These are phyloP conservation scores for Tulasnella sp. DNA, from an alignment of 768 basidiomycete species.

Conservation along the genomic window DNA sequence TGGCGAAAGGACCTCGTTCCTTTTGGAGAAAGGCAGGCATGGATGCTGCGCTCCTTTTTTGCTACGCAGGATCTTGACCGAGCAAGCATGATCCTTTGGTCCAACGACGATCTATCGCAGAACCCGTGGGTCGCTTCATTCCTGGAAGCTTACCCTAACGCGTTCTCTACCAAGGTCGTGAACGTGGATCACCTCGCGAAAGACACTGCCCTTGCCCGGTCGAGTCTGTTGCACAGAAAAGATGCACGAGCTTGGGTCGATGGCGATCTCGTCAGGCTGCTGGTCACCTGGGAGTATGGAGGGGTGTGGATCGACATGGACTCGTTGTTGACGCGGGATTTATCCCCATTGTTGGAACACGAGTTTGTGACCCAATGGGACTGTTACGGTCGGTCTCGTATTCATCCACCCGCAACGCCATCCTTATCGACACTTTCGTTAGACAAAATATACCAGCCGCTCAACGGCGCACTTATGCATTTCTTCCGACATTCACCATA, in stretches of 20 bases:
- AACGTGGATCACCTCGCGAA: constrained; percentile 53
- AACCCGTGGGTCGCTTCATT: constrained; percentile 51
- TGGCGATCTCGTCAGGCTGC: constrained; percentile 78
- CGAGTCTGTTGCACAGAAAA: constrained; percentile 41
- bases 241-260: constrained; percentile 90
- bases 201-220: constrained; percentile 67
- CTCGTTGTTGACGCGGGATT: constrained; percentile 75
- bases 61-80: constrained; percentile 67
- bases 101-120: constrained; percentile 59
- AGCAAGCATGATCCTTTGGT: constrained; percentile 75
- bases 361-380: constrained; percentile 99
- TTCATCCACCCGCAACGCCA: background rate
- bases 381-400: constrained; percentile 63
- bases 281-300: constrained; percentile 80
- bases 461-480: constrained; percentile 92
- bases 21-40: constrained; percentile 72
- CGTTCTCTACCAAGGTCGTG: constrained; percentile 58
- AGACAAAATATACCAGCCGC: constrained; percentile 64
- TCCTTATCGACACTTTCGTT: background rate
- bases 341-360: constrained; percentile 76
- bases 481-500: constrained; percentile 87
- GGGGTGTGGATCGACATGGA: constrained; percentile 99
- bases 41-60: constrained; percentile 87
- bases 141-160: constrained; percentile 47
- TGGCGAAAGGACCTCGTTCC: constrained; percentile 83